Evolutionary conservation across 2,329 filamentous ascomycete genomes (phyloP).

Genomic region (Gaeumannomyces tritici): DNA sequence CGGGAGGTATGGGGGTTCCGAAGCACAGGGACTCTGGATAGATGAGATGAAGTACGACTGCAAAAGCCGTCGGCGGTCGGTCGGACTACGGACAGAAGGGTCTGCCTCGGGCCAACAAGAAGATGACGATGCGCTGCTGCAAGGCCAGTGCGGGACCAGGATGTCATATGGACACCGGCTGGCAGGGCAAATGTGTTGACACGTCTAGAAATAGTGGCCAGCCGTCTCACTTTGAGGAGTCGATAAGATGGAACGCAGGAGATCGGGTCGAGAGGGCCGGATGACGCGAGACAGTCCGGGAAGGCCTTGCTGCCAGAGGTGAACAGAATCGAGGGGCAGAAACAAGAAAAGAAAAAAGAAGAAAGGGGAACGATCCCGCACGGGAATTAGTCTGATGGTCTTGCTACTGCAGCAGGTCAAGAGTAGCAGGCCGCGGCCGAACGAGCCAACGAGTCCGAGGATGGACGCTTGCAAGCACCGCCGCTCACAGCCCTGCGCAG

Average conservation of each 20-base stretch:
- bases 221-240: neutral
- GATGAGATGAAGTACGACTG: neutral
- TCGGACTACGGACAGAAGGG: neutral
- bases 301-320: neutral
- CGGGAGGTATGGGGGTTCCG: neutral
- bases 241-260: neutral
- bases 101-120: neutral
- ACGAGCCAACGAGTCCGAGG: neutral
- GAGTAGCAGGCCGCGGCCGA: neutral
- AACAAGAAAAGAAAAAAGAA: too few species aligned
- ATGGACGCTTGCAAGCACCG: neutral
- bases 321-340: neutral
- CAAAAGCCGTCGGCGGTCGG: neutral
- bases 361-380: too few species aligned
- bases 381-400: neutral
- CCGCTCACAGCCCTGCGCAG: neutral
- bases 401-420: neutral
- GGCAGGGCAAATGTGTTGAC: neutral
- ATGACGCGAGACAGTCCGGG: neutral
- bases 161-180: conserved; percentile 2
- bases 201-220: neutral
- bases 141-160: conserved; percentile 1
- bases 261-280: neutral
- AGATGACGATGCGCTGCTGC: neutral
- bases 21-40: neutral